Base-by-base conservation (phyloP, 805 yeast genomes). In the Vanderwaltozyma polyspora region DNA sequence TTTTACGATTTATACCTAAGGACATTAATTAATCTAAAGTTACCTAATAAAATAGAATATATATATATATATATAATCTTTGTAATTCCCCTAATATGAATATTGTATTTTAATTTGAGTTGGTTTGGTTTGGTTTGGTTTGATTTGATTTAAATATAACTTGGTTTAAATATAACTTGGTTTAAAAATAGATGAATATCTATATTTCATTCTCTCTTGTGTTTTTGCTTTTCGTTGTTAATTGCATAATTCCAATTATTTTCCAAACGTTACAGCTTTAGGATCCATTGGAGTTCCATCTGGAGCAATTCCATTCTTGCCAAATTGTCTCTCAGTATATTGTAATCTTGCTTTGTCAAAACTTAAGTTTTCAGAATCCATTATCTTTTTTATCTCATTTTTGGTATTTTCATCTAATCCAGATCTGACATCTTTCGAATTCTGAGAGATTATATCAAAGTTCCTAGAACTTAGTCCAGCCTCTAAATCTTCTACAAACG, bases 241-340 rank as follows among this genome's bases (percentile, higher is more conserved):
- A n/a, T n/a, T n/a, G n/a, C n/a, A n/a, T n/a, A n/a, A n/a, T n/a
- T n/a, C n/a, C n/a, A n/a, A n/a, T n/a, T n/a, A n/a, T n/a, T 24
- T 31, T 10, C 19, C 17, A 35, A 71, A 70, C 0, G 74, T 68
- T 2, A 77, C 72, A 2, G 79, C 68, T 42, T 68, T 72, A 1
- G 86, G 83, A 42, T 79, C 87, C 26, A 64, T 42, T 1, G 87
- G 87, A 32, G 70, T 55, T 0, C 89, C 89, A 51, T 78, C 77
- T 0, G 72, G 66, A 3, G 70, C 79, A 28, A 81, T 74, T 9
- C 64, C 67, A 48, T 78, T 68, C 12, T 60, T 52, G 1, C 62
- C 59, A 51, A 82, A 64, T 41, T 59, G 58, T 12, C 52, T 42
- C 33, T 60, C 63, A 5, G 72, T 67, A 48, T 69, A 76, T 35